Base-by-base conservation (phyloP, 768 basidiomycete genomes). In the Strobilomyces echinocephalus region DNA sequence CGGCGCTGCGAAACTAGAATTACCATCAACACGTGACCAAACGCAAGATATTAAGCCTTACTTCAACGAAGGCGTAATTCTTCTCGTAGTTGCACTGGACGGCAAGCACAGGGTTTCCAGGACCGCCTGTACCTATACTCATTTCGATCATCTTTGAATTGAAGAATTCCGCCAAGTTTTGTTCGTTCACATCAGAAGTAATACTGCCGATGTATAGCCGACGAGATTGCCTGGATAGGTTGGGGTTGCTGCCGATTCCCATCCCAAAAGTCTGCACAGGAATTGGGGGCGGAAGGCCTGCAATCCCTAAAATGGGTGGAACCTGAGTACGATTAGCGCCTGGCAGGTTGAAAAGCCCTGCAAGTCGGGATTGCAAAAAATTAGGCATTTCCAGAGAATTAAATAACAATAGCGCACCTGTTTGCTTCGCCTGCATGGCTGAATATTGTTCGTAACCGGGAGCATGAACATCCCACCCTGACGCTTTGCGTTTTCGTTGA, bases 11-110 rank as follows among this genome's bases (percentile, higher is more conserved):
- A 79, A 98, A 98, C 95, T 98, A 63, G n/a, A 6, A 63, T 55
- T 39, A 7, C 50, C 24, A 50, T 60, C 52, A 69, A 44, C 30
- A 33, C 5, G n/a, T 18, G 12, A 24, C 8, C 28, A 16, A 34
- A 39, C 38, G 52, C 33, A 31, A 21, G 51, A 4, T n/a, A 48
- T 21, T 21, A 34, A 9, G 36, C 64, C 78, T 58, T 67, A 95
- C 95, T 79, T 99, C 97, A 49, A 98, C 89, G 68, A 97, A 99
- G 1, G 97, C 97, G 67, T 97, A 99, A 63, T 92, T 94, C 78
- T 98, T 99, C 72, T 98, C 97, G 63, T 94, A 94, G 66, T 97
- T 97, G 74, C 97, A 89, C 65, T 95, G 93, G 6, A 97, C 93
- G 18, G 88, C 88, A 31, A 95, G 79, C 31, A 98, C 92, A 10